phyloP scores from a whole-genome alignment of 2,329 filamentous ascomycete species.

The Verticillium isaacii region DNA sequence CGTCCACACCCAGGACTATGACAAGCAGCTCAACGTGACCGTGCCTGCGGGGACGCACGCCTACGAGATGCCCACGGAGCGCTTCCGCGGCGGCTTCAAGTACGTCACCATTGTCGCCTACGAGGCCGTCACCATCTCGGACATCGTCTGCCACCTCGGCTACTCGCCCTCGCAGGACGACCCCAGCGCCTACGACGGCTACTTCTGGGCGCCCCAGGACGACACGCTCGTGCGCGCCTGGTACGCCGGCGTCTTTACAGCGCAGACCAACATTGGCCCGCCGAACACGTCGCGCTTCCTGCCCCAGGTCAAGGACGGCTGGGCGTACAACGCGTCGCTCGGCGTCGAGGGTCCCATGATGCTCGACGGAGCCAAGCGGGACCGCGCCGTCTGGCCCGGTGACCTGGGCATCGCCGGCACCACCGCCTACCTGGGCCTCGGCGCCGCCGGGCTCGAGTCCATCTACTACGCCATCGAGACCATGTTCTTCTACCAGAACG shows the following conservation, averaged over 20 bases:
- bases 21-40: slow-evolving; percentile 16
- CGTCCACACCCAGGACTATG: slow-evolving; percentile 15
- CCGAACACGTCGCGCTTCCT: slow-evolving; percentile 22
- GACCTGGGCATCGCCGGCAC: slow-evolving; percentile 52
- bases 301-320: slow-evolving; percentile 34
- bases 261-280: slow-evolving; percentile 24
- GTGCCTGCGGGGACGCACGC: slow-evolving; percentile 1
- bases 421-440: slow-evolving; percentile 42
- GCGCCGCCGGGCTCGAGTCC: slow-evolving; percentile 38
- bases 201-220: slow-evolving; percentile 35
- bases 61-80: slow-evolving; percentile 20
- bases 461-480: slow-evolving; percentile 39
- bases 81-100: slow-evolving; percentile 36
- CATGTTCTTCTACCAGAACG: slow-evolving; percentile 32
- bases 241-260: slow-evolving; percentile 36
- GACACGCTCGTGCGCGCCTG: slow-evolving; percentile 41
- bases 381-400: slow-evolving; percentile 52
- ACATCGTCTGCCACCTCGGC: slow-evolving; percentile 20
- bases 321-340: slow-evolving; percentile 26
- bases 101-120: slow-evolving; percentile 32
- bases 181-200: slow-evolving; percentile 36
- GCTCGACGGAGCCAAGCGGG: slow-evolving; percentile 50
- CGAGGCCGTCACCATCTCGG: slow-evolving; percentile 17
- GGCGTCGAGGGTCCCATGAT: slow-evolving; percentile 25
- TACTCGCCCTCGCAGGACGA: slow-evolving; percentile 29